A percentile compares a stretch with the other conserved stretches of the same genome.
phyloP scores from a whole-genome alignment of 306 rosid genomes.

The Geum urbanum region DNA sequence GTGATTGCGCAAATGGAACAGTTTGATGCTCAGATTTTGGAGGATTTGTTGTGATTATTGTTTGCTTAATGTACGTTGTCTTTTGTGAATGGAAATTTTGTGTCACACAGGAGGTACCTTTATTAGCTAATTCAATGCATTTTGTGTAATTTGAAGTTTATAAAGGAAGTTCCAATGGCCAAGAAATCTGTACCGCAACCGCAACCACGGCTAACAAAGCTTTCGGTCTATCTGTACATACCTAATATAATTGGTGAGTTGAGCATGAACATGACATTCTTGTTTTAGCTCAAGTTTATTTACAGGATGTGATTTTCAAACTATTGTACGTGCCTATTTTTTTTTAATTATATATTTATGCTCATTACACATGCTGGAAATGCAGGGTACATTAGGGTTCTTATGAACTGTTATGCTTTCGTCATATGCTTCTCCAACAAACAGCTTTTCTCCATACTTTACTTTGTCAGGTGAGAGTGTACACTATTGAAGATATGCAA shows the following conservation, averaged over 20 bases:
- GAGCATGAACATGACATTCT: slow-evolving; percentile 1
- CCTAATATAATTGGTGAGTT: slow-evolving; percentile 89
- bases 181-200: slow-evolving; percentile 42
- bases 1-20: not conserved
- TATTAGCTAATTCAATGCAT: slow-evolving; percentile 28
- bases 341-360: not conserved
- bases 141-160: slow-evolving; percentile 29
- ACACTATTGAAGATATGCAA: slow-evolving; percentile 6
- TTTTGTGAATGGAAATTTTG: not conserved
- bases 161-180: slow-evolving; percentile 59
- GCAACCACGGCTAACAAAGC: slow-evolving; percentile 36
- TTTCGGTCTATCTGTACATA: slow-evolving; percentile 78
- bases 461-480: slow-evolving; percentile 68
- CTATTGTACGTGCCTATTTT: not conserved
- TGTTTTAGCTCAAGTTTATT: not conserved
- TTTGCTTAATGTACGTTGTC: not conserved
- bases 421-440: slow-evolving; percentile 72
- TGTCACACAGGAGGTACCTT: slow-evolving; percentile 8
- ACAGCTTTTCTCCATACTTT: slow-evolving; percentile 64
- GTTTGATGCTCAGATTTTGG: not conserved
- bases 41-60: not conserved
- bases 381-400: slow-evolving; percentile 84
- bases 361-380: not conserved
- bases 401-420: slow-evolving; percentile 73
- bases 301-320: not conserved